Conservation (phyloP, 805 yeast species). For the Spathaspora passalidarum region DNA sequence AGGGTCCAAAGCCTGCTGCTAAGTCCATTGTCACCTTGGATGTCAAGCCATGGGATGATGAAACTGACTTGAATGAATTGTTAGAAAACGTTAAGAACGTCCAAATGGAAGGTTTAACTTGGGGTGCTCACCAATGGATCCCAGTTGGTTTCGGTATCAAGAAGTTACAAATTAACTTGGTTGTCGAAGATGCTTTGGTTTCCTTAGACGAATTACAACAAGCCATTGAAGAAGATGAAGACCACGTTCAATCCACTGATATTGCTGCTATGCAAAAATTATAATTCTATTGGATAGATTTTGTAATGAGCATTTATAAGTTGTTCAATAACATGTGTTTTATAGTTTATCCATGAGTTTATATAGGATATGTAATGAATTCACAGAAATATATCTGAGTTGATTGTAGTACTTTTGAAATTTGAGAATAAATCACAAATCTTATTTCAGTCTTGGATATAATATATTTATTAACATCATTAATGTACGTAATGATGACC, state of each 20-base stretch:
- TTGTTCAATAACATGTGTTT: not conserved
- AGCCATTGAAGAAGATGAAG: slow-evolving; percentile 86
- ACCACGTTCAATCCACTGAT: slow-evolving; percentile 98
- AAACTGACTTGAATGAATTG: slow-evolving; percentile 90
- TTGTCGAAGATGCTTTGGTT: slow-evolving; percentile 95
- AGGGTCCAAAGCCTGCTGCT: slow-evolving; percentile 98
- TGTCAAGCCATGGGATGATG: slow-evolving; percentile 99
- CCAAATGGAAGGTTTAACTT: slow-evolving; percentile 86
- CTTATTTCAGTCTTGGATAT: too few relatives aligned
- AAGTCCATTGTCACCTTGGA: slow-evolving; percentile 95
- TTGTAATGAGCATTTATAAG: not conserved
- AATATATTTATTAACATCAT: too few relatives aligned
- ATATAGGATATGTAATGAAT: slow-evolving; percentile 3
- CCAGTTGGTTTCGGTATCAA: slow-evolving; percentile 99
- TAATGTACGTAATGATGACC: too few relatives aligned
- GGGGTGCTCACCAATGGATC: slow-evolving; percentile 98
- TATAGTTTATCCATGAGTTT: not conserved
- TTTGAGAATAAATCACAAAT: too few relatives aligned
- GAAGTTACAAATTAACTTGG: slow-evolving; percentile 98
- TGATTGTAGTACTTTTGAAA: not conserved
- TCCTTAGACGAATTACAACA: slow-evolving; percentile 86
- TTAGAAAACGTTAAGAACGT: slow-evolving; percentile 81
- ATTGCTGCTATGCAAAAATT: slow-evolving; percentile 98
- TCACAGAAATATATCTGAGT: not conserved
- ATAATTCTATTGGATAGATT: slow-evolving; percentile 39